Conservation (phyloP, 2,329 filamentous ascomycete genomes). For the Botrytis paeoniae region DNA sequence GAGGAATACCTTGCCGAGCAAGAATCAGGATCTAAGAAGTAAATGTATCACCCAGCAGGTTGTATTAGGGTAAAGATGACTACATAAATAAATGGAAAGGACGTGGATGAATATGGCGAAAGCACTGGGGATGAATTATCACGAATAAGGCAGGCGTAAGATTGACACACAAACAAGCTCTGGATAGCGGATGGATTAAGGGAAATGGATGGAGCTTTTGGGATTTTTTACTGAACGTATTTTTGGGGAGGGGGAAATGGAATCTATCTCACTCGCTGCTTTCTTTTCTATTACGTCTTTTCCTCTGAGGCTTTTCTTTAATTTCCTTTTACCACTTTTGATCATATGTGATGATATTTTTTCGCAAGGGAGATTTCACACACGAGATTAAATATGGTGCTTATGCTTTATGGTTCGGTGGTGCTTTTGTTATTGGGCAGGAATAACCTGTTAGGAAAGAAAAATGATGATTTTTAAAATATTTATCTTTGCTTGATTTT, state of each 20-base stretch:
- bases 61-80: conserved; percentile 2
- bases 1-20: conserved; percentile 70
- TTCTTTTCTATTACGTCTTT: neutral
- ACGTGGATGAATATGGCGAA: conserved; percentile 19
- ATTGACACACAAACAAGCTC: conserved; percentile 33
- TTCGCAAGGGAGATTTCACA: neutral
- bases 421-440: conserved; percentile 10
- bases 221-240: conserved; percentile 19
- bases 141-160: conserved; percentile 30
- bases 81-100: neutral
- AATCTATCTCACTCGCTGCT: conserved; percentile 16
- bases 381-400: neutral
- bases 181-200: conserved; percentile 28
- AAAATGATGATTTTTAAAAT: conserved; percentile 8
- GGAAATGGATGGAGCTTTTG: conserved; percentile 26
- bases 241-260: neutral
- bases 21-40: conserved; percentile 34
- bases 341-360: conserved; percentile 16
- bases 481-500: neutral
- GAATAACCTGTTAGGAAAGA: neutral
- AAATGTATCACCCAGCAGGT: conserved; percentile 22
- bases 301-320: neutral
- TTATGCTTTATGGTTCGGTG: neutral
- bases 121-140: conserved; percentile 18
- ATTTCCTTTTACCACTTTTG: neutral